Base-by-base conservation (phyloP, 2,329 filamentous ascomycete genomes). In the Aspergillus fischeri region DNA sequence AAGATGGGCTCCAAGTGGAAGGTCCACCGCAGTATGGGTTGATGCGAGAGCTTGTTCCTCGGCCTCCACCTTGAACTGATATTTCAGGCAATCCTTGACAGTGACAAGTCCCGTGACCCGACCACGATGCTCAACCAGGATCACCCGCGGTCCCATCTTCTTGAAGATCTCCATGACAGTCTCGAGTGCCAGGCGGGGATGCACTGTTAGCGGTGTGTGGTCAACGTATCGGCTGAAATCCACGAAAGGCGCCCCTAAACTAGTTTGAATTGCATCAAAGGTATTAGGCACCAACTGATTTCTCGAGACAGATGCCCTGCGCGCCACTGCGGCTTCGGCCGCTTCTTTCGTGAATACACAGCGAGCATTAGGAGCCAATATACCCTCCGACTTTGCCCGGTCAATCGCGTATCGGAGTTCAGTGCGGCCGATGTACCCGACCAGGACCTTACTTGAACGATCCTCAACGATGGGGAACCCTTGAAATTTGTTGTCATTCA, bases 161-260 rank as follows among this genome's bases (percentile, higher is more conserved):
- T 93, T 93, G 80, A 99, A 99, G 10, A 99, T 81, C 70, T 99
- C 94, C 92, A 99, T 97, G 32, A 96, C 93, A 0, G 94, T 99
- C 75, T 99, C 94, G 0, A 99, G 85, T 0, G 93, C 90, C 0
- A 97, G 84, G 1, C 91, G 86, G 0, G 94, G 94, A 69, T 99
- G 94, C 1, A 92, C 92, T 0, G 92, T 90, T 1, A 99, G 85
- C 0, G 94, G 94, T 0, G 92, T 96, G 8, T 87, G 83, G 71
- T 99, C 93, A 53, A 96, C 87, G 69, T 93, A 97, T 50, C 89
- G 86, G 65, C 87, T 88, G 64, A 99, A 90, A 70, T 97, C 91
- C 35, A 97, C 76, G 17, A 73, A 81, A 6, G 82, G 80, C 3
- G 84, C 80, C 0, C 81, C 80, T 1, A 80, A 80, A 0, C 83